A percentile compares a stretch with the other conserved stretches of the same genome.
These are phyloP conservation scores for Chaetoceros muelleri DNA, from an alignment of 108 stramenopile genomes.

Conservation along the genomic window DNA sequence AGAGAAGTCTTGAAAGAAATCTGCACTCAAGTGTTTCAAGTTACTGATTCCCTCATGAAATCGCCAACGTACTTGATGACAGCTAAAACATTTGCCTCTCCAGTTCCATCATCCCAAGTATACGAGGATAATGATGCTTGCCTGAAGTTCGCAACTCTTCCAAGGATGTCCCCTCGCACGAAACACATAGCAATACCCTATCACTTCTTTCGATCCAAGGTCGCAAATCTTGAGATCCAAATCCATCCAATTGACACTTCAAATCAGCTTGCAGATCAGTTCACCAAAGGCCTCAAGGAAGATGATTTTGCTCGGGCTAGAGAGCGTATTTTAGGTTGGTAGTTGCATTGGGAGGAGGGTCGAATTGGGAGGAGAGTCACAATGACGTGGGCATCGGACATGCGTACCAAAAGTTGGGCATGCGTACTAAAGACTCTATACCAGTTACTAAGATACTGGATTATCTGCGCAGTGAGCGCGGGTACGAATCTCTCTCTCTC, in stretches of 20 bases:
- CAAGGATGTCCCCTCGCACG: conserved; percentile 15
- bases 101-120: not conserved
- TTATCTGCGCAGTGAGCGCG: too few species aligned
- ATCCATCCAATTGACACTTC: conserved; percentile 1
- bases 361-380: too few species aligned
- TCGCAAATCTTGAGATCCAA: not conserved
- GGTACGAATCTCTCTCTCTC: too few species aligned
- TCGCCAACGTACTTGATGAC: not conserved
- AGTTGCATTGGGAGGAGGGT: not conserved
- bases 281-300: not conserved
- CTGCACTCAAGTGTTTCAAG: not conserved
- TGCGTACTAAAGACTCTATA: too few species aligned
- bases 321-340: not conserved
- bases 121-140: conserved; percentile 13
- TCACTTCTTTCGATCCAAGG: conserved; percentile 15
- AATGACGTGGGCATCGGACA: too few species aligned
- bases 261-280: conserved; percentile 12
- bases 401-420: too few species aligned
- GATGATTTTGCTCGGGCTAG: not conserved
- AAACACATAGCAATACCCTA: conserved; percentile 28
- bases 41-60: not conserved
- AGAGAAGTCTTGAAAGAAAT: conserved; percentile 3
- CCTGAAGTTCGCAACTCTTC: conserved; percentile 9
- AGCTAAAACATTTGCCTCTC: not conserved
- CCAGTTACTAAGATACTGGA: too few species aligned